Percentiles rank a stretch among this genome's conserved stretches.
phyloP scores from a whole-genome alignment of 768 basidiomycete species.

The Lentinula boryana region DNA sequence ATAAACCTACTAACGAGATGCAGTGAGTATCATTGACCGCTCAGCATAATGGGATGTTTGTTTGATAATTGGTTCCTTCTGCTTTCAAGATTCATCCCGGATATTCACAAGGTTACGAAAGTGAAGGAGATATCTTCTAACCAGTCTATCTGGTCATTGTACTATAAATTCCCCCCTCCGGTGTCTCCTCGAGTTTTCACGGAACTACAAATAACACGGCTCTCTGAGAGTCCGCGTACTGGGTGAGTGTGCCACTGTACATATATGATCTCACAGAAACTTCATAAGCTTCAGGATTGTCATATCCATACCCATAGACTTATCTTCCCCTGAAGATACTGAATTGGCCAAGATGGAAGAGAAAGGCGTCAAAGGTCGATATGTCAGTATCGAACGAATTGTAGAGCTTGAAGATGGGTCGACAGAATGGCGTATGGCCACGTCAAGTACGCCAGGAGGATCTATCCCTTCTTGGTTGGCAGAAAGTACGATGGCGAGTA shows the following conservation, averaged over 20 bases:
- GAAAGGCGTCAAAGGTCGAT: constrained; percentile 59
- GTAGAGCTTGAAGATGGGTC: constrained; percentile 55
- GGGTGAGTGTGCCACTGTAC: constrained; percentile 39
- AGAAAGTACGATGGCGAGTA: constrained; percentile 53
- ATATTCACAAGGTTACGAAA: constrained; percentile 56
- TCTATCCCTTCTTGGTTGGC: constrained; percentile 59
- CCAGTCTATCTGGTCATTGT: constrained; percentile 63
- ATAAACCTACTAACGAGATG: constrained; percentile 66
- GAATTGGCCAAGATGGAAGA: constrained; percentile 58
- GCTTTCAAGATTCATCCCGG: constrained; percentile 53
- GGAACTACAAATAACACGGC: constrained; percentile 57
- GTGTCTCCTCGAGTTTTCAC: constrained; percentile 74
- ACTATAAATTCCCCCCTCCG: constrained; percentile 68
- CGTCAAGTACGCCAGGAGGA: constrained; percentile 67
- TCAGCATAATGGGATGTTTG: neutral
- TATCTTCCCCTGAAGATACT: constrained; percentile 41
- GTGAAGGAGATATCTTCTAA: constrained; percentile 60
- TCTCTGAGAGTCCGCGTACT: constrained; percentile 43
- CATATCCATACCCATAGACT: constrained; percentile 66
- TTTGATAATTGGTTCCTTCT: neutral
- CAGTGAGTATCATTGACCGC: constrained; percentile 36
- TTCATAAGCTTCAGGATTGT: constrained; percentile 27
- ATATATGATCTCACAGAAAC: neutral
- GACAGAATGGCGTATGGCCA: constrained; percentile 79
- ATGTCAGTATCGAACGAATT: constrained; percentile 65